These are phyloP conservation scores for Phascolomyces articulosus DNA, from an alignment of 371 early-diverging fungal species.

Conservation along the genomic window DNA sequence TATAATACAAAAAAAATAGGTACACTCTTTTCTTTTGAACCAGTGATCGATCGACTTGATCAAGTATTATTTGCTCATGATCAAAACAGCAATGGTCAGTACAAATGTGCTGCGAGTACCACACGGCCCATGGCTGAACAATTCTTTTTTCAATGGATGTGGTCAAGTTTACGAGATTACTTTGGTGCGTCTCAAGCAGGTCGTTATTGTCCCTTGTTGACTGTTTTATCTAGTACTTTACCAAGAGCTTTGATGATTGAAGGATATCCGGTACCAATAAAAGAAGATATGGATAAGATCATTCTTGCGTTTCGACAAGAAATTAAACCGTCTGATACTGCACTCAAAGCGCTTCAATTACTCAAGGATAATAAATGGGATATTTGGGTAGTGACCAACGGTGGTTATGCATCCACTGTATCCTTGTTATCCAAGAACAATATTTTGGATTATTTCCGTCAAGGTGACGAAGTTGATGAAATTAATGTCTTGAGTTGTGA, in stretches of 20 bases:
- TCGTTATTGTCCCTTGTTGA: conserved; percentile 26
- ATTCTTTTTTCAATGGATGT: conserved; percentile 33
- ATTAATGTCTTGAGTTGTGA: conserved; percentile 34
- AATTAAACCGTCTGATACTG: conserved; percentile 13
- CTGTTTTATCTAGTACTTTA: conserved; percentile 23
- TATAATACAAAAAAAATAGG: too few species aligned
- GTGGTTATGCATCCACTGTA: conserved; percentile 13
- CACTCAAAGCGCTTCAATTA: conserved; percentile 21
- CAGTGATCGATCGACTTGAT: conserved; percentile 24
- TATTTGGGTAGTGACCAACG: conserved; percentile 37
- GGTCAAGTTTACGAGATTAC: conserved; percentile 29
- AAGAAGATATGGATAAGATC: conserved; percentile 14
- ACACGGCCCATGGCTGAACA: neutral
- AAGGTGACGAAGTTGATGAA: conserved; percentile 1
- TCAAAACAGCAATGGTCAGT: too few species aligned
- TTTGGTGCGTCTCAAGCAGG: conserved; percentile 42
- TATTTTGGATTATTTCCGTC: conserved; percentile 10
- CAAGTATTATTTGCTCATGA: conserved; percentile 4
- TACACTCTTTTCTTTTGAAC: conserved; percentile 32
- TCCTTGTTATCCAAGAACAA: conserved; percentile 13
- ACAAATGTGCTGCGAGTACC: neutral
- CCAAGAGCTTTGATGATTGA: conserved; percentile 20
- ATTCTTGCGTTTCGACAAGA: conserved; percentile 23
- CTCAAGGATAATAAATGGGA: conserved; percentile 30
- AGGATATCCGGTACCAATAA: conserved; percentile 6